These are phyloP conservation scores for Blastosporella zonata DNA, from an alignment of 1,284 basidiomycete genomes.

Conservation along the genomic window DNA sequence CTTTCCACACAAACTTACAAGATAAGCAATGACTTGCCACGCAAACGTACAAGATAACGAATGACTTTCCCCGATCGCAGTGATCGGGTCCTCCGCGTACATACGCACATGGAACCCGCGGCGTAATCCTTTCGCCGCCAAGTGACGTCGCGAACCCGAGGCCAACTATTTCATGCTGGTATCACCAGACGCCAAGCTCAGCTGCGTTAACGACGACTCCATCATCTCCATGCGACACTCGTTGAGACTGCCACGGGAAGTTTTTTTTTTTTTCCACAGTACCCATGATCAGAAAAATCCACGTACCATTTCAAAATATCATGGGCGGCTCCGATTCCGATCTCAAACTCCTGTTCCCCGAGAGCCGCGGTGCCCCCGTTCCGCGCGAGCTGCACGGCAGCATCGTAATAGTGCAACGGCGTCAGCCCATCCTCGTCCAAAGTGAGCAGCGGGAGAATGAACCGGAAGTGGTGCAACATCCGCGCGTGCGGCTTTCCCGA, in stretches of 20 bases:
- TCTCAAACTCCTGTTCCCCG: slow-evolving; percentile 65
- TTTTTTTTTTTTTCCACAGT: slow-evolving; percentile 1
- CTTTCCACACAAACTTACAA: neutral
- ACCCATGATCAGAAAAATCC: neutral
- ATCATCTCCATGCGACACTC: slow-evolving; percentile 63
- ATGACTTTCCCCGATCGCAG: too few relatives aligned
- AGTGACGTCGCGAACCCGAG: neutral
- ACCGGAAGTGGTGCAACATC: slow-evolving; percentile 72
- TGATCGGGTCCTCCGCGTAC: too few relatives aligned
- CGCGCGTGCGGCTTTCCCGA: slow-evolving; percentile 60
- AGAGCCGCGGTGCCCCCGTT: slow-evolving; percentile 58
- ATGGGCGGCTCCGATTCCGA: slow-evolving; percentile 61
- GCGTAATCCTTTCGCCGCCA: slow-evolving; percentile 5
- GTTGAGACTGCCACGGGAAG: slow-evolving; percentile 41
- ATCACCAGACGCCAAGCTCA: slow-evolving; percentile 25
- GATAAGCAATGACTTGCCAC: neutral
- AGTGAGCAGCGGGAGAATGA: slow-evolving; percentile 63
- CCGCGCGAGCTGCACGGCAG: slow-evolving; percentile 73
- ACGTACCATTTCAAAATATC: slow-evolving; percentile 53
- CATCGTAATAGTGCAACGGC: slow-evolving; percentile 70
- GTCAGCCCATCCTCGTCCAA: slow-evolving; percentile 61
- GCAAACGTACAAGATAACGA: neutral
- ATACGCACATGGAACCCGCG: neutral
- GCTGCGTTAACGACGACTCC: slow-evolving; percentile 47
- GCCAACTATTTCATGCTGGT: neutral